Evolutionary conservation across 768 basidiomycete species (phyloP), one percentile per base, ranked within the genome.

Genomic region (Harrya chromipes): DNA sequence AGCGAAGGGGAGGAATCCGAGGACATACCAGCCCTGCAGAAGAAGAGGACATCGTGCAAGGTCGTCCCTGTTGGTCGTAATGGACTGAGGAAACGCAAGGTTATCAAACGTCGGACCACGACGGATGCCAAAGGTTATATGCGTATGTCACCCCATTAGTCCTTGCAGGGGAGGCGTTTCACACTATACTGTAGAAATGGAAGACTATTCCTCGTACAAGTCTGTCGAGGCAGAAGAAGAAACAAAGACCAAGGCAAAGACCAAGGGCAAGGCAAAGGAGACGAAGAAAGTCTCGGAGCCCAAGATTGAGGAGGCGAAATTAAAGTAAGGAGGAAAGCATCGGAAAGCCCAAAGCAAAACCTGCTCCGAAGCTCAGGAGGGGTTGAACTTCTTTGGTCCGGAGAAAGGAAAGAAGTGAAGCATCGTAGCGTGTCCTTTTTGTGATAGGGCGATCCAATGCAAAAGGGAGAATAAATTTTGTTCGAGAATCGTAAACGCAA

Each of bases 171-270:
- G 31, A 2, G 24, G 42, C 29, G 45, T 33, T 52, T 29, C 20
- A 56, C 46, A 40, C 10, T 17, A 23, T 35, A 10, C 38, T 44
- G 1, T 55, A 91, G 90, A 79, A 14, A 84, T 77, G 33, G 84
- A 88, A 61, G 90, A 91, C 62, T 86, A 87, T 62, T 87, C 87
- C 7, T 81, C 81, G 16, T 91, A 87, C 60, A 89, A 92, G 67
- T 89, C 87, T 9, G 85, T 85, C 8, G 85, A 82, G 49, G 76
- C 83, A 24, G 80, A 68, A 13, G 70, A 66, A 3, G 74, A 64
- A 23, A 51, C 55, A 27, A 51, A 55, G 52, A 49, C 54, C 11
- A 70, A 62, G 36, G 45, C 46, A 6, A 61, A 57, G 27, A 34
- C 44, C 13, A 59, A 48, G 47, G 52, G 50, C 1, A 64, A 58